These are phyloP conservation scores for Eleusine indica DNA, from an alignment of 176 grass and related monocot species.

Conservation along the genomic window DNA sequence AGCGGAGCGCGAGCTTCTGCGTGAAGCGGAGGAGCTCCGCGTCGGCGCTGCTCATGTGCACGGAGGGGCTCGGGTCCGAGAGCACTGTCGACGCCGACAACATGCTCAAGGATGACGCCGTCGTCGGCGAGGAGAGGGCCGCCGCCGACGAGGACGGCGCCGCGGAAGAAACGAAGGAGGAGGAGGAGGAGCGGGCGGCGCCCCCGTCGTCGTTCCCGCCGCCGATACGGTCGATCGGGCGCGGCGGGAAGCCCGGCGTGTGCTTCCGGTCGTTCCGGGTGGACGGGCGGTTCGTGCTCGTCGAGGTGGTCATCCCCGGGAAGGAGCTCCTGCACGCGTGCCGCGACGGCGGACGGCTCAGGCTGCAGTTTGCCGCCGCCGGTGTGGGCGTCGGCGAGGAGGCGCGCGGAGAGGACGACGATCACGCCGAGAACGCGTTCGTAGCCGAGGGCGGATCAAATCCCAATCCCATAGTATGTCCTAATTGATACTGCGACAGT, in stretches of 20 bases:
- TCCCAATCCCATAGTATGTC: no score
- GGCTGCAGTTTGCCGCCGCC: background rate
- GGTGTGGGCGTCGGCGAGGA: background rate
- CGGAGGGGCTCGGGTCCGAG: constrained; percentile 75
- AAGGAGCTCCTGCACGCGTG: constrained; percentile 60
- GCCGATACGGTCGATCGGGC: constrained; percentile 59
- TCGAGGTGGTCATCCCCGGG: constrained; percentile 61
- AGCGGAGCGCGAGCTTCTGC: constrained; percentile 6
- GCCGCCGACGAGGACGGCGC: background rate
- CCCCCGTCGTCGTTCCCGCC: constrained; percentile 47
- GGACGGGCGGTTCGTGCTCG: constrained; percentile 63
- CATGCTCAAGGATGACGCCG: constrained; percentile 43
- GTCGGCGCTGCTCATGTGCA: constrained; percentile 60
- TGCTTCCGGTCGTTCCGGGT: background rate
- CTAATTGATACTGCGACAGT: no score
- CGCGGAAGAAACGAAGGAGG: background rate
- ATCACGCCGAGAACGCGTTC: background rate
- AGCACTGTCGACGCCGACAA: constrained; percentile 65
- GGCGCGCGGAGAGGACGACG: background rate
- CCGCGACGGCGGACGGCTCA: constrained; percentile 23
- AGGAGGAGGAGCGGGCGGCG: background rate
- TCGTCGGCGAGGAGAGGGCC: background rate
- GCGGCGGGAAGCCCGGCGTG: background rate
- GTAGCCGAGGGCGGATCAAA: background rate
- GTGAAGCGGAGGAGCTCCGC: constrained; percentile 41